Base-by-base conservation (phyloP, 352 stramenopile genomes). In the Pythium dissotocum region DNA sequence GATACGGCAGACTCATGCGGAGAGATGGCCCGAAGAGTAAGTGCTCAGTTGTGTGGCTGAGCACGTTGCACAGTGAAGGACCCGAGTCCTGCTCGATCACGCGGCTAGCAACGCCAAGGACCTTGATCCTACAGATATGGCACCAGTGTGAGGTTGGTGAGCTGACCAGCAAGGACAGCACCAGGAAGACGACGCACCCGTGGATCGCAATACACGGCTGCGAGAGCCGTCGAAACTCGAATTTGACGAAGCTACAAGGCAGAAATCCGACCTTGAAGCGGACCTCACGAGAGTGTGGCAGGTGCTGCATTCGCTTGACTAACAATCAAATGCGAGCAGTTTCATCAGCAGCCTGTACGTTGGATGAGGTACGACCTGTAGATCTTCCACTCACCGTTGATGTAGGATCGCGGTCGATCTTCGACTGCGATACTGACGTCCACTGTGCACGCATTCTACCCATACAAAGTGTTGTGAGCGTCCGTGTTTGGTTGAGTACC, bases 381-480 rank as follows among this genome's bases (percentile, higher is more conserved):
- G 18, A 49, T 49, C 6, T 5, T 18, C 12, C 4, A 51, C 60
- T 14, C 69, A 89, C 83, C 77, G 42, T 65, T 74, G 48, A 93
- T 77, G 53, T 85, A 93, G 26, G 83, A 85, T 13, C 79, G 82
- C 30, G 70, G 75, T 30, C 72, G 78, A 53, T 93, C 82, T n/a
- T 93, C 82, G 28, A 91, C 66, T 2, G 85, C 82, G 58, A 93
- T 67, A 26, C 79, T 88, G 52, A 93, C 77, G 63, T 85, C 73
- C 21, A 93, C 77, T 6, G 75, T 75, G 33, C 81, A 89, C 4
- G 81, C 85, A 36, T 88, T 93, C 85, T 91, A 49, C 0, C 38
- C 61, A 21, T 24, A 5, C 16, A 63, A 6, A n/a, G 58, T 10
- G 42, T 21, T 7, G 40, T 8, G 8, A 65, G 21, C 21, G 21